Base-by-base conservation (phyloP, 2,329 filamentous ascomycete genomes). In the Lecanosticta acicola region DNA sequence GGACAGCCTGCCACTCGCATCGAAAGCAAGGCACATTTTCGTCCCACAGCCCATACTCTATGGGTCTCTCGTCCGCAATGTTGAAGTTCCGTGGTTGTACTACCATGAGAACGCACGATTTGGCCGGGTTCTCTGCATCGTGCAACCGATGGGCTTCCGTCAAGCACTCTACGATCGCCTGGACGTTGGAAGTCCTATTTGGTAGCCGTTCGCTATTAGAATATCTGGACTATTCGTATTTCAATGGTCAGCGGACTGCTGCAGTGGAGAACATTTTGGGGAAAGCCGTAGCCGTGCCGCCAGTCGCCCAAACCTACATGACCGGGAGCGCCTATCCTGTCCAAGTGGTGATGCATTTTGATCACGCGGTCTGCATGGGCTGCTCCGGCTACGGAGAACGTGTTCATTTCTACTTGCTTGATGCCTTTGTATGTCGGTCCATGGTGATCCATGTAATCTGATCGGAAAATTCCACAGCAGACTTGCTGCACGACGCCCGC, bases 361-460 rank as follows among this genome's bases (percentile, higher is more conserved):
- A 60, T 65, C 2, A 67, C 63, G 33, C 61, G 66, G 33, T 68
- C 65, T 16, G 66, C 65, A 50, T 73, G 70, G 1, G 59, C 57
- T 1, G 61, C 68, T 1, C 71, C 71, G 11, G 70, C 66, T 37
- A 66, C 67, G 4, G 68, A 68, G 46, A 68, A 68, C 0, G 69
- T 68, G 49, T 74, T 73, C 55, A 72, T 67, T 46, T 73, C 70
- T 8, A 74, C 68, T 56, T 73, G 71, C 54, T 69, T 72, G 32
- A 73, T 55, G 1, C 53, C 41, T 9, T 21, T 11, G 11, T 43
- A 10, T 9, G 19, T 39, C n/a, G 9, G 11, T 4, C 21, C 13
- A 9, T 34, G 26, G 41, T 71, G 64, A 34, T 72, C 58, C 71
- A 73, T 72, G 48, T 73, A 73, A 48, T 74, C 70, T 7, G 66